Conservation (phyloP, 345 rosid genomes). For the Citrus reticulata region DNA sequence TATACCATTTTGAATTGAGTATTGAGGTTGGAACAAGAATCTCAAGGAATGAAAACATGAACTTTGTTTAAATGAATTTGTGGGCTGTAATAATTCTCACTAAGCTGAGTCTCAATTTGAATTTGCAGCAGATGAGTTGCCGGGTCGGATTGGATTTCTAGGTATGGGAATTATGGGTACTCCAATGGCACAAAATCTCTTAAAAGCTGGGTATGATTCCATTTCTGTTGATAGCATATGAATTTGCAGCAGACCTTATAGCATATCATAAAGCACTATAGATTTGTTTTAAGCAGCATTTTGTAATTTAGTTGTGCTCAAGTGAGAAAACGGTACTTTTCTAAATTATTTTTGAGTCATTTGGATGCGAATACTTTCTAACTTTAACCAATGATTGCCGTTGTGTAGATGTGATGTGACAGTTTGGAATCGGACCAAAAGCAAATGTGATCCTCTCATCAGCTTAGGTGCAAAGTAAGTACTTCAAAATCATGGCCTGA, state of each 20-base stretch:
- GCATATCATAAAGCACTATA: neutral
- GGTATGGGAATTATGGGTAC: constrained; percentile 95
- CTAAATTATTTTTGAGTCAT: neutral
- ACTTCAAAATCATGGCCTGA: neutral
- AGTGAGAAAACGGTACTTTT: neutral
- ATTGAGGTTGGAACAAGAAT: neutral
- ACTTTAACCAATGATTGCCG: neutral
- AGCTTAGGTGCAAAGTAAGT: constrained; percentile 88
- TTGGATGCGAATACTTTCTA: neutral
- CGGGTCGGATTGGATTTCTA: constrained; percentile 69
- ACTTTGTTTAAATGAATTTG: neutral
- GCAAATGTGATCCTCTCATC: constrained; percentile 87
- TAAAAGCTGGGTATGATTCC: constrained; percentile 74
- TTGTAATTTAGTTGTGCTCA: neutral
- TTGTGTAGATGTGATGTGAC: constrained; percentile 74
- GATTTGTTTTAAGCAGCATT: neutral
- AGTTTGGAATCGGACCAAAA: constrained; percentile 89
- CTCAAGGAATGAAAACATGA: neutral
- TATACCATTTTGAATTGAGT: neutral
- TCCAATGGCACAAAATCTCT: constrained; percentile 93
- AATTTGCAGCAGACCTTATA: neutral
- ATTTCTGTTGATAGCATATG: neutral
- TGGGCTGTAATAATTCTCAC: neutral
- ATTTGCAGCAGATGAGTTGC: constrained; percentile 31
- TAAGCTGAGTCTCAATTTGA: neutral